Base-by-base conservation (phyloP, 179 eudicot genomes). In the Nepenthes alata region DNA sequence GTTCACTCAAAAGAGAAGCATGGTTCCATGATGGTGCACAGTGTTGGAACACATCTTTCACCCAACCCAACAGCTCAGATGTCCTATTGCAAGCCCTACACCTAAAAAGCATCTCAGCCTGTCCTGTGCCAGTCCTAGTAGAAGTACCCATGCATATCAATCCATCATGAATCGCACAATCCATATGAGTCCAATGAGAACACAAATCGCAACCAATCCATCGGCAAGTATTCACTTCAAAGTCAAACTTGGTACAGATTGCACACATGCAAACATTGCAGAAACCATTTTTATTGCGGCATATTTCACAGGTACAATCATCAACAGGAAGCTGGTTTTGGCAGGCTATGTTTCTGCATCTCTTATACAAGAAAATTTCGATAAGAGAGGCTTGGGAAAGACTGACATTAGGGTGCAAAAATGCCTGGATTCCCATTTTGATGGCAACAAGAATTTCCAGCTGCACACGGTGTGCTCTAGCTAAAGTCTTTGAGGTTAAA, bases 191-290 rank as follows among this genome's bases (percentile, higher is more conserved):
- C 98, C 96, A 91, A 54, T 91, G 98, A 62, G 89, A 86, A 69
- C 98, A 91, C 35, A 67, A 58, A 72, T 91, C 98, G 67, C 98
- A 91, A 38, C 98, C 96, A 64, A 91, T 89, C 98, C 98, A 91
- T 47, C 98, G 80, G 62, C 97, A 91, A 2, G 97, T 88, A 75
- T 91, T 91, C 59, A 91, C 96, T 70, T 91, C 98, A 73, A 91
- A 91, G 66, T 91, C 98, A 68, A 91, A 91, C 77, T 84, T 91
- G 69, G 70, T 84, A 70, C 96, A 91, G 35, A 91, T 81, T 44
- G 80, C 87, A 72, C 98, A 91, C 98, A 91, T 91, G 71, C 98
- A 91, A 25, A 88, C 87, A 71, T 84, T 91, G 78, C 98, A 89
- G 70, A 91, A 91, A 37, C 98, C 98, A 54, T 76, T 89, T 60